phyloP scores from a whole-genome alignment of 2,329 filamentous ascomycete species.

The Xylariaceae sp. region DNA sequence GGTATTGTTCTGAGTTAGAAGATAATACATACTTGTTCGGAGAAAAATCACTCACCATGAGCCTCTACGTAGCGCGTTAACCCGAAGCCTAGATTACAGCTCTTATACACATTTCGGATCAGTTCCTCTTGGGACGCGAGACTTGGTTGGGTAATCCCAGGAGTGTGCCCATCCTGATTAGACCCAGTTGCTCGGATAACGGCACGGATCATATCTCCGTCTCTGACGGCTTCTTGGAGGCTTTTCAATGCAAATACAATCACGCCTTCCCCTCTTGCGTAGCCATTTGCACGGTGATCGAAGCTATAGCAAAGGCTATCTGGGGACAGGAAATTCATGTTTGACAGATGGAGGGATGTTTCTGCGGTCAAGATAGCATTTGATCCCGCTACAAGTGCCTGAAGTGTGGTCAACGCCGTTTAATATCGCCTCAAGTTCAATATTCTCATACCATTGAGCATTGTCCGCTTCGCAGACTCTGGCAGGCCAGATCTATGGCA shows the following conservation, averaged over 20 bases:
- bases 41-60: constrained; percentile 24
- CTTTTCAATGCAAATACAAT: constrained; percentile 54
- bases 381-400: constrained; percentile 39
- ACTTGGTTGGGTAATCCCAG: constrained; percentile 34
- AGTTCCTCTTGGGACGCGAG: constrained; percentile 36
- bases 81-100: constrained; percentile 24
- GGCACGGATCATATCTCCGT: constrained; percentile 43
- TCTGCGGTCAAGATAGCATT: constrained; percentile 39
- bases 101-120: constrained; percentile 39
- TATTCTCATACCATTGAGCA: constrained; percentile 1
- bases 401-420: background rate
- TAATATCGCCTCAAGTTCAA: background rate
- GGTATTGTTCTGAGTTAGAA: constrained; percentile 1
- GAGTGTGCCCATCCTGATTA: constrained; percentile 37
- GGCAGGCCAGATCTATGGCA: constrained; percentile 27
- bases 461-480: constrained; percentile 10
- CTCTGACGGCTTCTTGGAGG: constrained; percentile 47
- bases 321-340: constrained; percentile 45
- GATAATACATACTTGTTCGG: constrained; percentile 15
- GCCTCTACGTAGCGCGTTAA: constrained; percentile 38
- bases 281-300: constrained; percentile 35
- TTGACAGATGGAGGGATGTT: constrained; percentile 28
- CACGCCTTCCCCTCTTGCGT: constrained; percentile 54
- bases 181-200: constrained; percentile 38
- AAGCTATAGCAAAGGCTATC: constrained; percentile 35